Base-by-base conservation (phyloP, 1,139 yeast genomes). In the Debaryomyces fabryi region DNA sequence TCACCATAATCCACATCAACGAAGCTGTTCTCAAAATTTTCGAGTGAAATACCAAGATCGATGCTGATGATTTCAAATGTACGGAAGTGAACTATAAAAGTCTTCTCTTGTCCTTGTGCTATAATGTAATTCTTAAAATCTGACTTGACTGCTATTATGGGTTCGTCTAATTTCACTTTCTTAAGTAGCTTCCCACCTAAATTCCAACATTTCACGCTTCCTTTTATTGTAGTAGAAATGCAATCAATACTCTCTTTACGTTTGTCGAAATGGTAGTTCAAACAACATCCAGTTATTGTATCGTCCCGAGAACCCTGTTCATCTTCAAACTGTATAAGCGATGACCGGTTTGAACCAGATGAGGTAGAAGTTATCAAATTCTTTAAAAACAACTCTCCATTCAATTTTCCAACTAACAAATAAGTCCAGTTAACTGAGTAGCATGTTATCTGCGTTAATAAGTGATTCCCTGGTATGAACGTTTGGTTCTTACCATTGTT, bases 1-100 rank as follows among this genome's bases (percentile, higher is more conserved):
- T 78, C 82, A 1, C 82, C 86, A 57, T 78, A 82, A 63, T 86
- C 92, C 27, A 81, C 79, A 43, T 72, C 70, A 49, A 77, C 46
- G 44, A 42, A 43, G 18, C 46, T 23, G 9, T 32, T 20, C 9
- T 33, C 36, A 8, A 27, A 33, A n/a, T 55, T 45, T 9, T 43
- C 45, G 21, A 58, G 18, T 8, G 40, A 47, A 35, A 55, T 46
- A 2, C 54, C 63, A 35, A 63, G 56, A 1, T 50, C 56, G 3
- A 59, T 33, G 6, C 50, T 44, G 6, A 52, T 24, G 1, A 59
- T 44, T 9, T 55, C 52, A 15, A 51, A 53, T 0, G 59, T 57
- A 5, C 52, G 45, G 42, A 58, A 62, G 46, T 65, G 61, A 2
- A 71, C 51, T 1, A 72, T 51, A 47, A 56, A 55, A 4, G 72